Percentiles rank a stretch among this genome's conserved stretches.
phyloP scores from a whole-genome alignment of 2,329 filamentous ascomycete genomes.

The Sporothrix mexicana region DNA sequence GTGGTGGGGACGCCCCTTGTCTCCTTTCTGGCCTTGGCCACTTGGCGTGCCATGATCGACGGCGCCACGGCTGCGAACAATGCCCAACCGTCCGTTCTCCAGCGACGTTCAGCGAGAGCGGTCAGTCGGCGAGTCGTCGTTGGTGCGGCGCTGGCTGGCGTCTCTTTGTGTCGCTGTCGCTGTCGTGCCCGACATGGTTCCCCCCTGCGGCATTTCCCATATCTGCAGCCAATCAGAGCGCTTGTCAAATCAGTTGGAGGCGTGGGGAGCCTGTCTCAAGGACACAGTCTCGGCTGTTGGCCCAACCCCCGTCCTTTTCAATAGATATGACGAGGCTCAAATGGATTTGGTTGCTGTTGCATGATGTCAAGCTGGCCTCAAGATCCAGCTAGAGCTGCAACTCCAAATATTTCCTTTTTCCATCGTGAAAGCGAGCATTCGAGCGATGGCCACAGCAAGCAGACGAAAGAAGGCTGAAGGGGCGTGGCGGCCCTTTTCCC shows the following conservation, averaged over 20 bases:
- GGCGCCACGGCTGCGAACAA: not conserved
- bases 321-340: not conserved
- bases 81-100: not conserved
- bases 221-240: constrained; percentile 25
- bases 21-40: not conserved
- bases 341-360: not conserved
- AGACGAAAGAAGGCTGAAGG: not conserved
- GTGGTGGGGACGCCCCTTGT: not conserved
- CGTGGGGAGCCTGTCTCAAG: not conserved
- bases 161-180: too few species aligned
- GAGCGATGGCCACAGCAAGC: too few species aligned
- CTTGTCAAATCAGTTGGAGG: constrained; percentile 7
- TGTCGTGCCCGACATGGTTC: not conserved
- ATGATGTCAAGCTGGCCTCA: not conserved
- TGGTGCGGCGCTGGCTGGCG: not conserved
- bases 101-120: not conserved
- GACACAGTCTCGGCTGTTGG: not conserved
- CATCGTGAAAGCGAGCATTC: not conserved
- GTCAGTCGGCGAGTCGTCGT: constrained; percentile 16
- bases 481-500: not conserved
- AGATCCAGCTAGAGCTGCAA: not conserved
- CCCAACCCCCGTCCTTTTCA: not conserved
- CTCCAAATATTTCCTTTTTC: not conserved
- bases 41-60: constrained; percentile 22
- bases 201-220: constrained; percentile 24